Percentiles rank a stretch among this genome's conserved stretches.
Conservation (phyloP, 306 rosid species). For the Neltuma alba region DNA sequence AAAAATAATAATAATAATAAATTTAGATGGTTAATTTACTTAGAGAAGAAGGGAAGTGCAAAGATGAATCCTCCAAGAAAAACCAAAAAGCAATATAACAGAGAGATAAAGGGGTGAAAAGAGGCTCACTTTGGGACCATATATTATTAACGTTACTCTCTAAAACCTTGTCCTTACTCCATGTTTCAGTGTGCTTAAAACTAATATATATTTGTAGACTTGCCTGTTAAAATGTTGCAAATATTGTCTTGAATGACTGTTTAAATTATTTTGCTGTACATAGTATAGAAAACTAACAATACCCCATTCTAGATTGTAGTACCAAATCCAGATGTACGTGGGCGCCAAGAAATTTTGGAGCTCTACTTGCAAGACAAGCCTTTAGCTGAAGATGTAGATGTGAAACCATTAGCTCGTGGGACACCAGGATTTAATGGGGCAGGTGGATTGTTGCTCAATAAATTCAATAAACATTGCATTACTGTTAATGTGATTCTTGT, state of each 20-base stretch:
- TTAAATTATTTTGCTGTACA: slow-evolving; percentile 1
- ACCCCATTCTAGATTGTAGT: slow-evolving; percentile 78
- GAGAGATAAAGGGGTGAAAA: slow-evolving; percentile 3
- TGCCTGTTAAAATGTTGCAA: slow-evolving; percentile 16
- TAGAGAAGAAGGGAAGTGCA: slow-evolving; percentile 20
- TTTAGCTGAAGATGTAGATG: slow-evolving; percentile 76
- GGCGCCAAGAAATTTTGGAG: slow-evolving; percentile 97
- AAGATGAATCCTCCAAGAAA: slow-evolving; percentile 14
- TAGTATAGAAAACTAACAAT: slow-evolving; percentile 36
- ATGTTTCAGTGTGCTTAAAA: background rate
- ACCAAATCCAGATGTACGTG: slow-evolving; percentile 93
- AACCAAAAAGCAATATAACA: slow-evolving; percentile 15
- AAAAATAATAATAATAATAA: no score
- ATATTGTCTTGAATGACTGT: slow-evolving; percentile 10
- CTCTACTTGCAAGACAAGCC: slow-evolving; percentile 97
- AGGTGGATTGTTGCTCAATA: slow-evolving; percentile 49
- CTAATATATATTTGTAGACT: background rate
- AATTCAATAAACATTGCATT: slow-evolving; percentile 31
- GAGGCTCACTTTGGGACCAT: background rate
- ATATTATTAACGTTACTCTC: no score
- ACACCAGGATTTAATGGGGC: slow-evolving; percentile 99
- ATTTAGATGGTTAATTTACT: slow-evolving; percentile 11
- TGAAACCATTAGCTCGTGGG: slow-evolving; percentile 90
- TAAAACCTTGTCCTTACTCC: background rate
- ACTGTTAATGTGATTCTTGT: background rate